Base-by-base conservation (phyloP, 73 alveolate species). In the Urostyla sp. region DNA sequence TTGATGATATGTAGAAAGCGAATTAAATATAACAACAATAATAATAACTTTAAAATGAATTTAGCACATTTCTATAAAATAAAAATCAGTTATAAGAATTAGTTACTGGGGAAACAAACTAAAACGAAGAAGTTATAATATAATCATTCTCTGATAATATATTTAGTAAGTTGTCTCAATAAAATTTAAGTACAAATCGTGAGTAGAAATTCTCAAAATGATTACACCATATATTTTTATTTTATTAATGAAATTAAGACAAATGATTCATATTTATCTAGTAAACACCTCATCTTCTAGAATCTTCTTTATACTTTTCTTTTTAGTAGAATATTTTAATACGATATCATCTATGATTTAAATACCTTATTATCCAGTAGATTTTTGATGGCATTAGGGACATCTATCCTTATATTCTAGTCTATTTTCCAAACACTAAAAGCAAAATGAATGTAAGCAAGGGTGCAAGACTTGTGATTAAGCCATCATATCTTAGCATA, bases 321-420 rank as follows among this genome's bases (percentile, higher is more conserved):
- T 63, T 63, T 48, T 63, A 46, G 10, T 63, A n/a, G n/a, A 43
- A 63, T 63, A 63, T 43, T 21, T 63, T n/a, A 20, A 8, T n/a
- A 63, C 7, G 0, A 63, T 46, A 21, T 20, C 58, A 40, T 63
- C 79, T 8, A 63, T 63, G 23, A 63, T 23, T 2, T 10, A 3
- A 43, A 43, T 63, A 37, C 37, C 13, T 49, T 43, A 43, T 18
- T 5, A 7, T 10, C 79, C 79, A 1, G 16, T 10, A 6, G 44
- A 43, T 46, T 63, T 63, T 4, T 7, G 31, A 63, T 63, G 58
- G 26, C 79, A 63, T 48, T 63, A 24, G 2, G 79, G 79, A 23
- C 79, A 63, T 63, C 79, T 63, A 63, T 63, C 79, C 26, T 63
- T 63, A 23, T 63, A 63, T 63, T 63, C 79, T 40, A 43, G 30